A percentile compares a stretch with the other conserved stretches of the same genome.
phyloP scores from a whole-genome alignment of 345 rosid species.

The Geranium brycei region DNA sequence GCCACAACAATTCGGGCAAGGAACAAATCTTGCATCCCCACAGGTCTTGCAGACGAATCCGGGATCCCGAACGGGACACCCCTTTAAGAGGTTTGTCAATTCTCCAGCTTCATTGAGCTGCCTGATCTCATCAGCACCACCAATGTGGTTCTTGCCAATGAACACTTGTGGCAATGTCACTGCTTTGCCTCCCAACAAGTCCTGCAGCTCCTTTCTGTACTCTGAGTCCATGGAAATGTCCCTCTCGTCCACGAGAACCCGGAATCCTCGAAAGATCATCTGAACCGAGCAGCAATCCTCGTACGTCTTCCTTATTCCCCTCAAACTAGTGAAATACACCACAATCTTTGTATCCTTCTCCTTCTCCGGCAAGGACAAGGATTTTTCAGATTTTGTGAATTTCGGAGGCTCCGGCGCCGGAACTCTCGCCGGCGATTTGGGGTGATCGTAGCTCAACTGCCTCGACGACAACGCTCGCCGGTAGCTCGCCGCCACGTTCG shows the following conservation, averaged over 20 bases:
- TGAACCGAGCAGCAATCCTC: conserved; percentile 71
- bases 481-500: conserved; percentile 46
- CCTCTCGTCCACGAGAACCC: conserved; percentile 54
- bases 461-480: conserved; percentile 58
- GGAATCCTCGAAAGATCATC: conserved; percentile 49
- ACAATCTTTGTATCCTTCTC: conserved; percentile 29
- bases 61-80: conserved; percentile 30
- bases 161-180: conserved; percentile 61
- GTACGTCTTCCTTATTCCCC: conserved; percentile 77
- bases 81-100: conserved; percentile 42
- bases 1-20: conserved; percentile 56
- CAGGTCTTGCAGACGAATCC: conserved; percentile 43
- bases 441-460: conserved; percentile 23
- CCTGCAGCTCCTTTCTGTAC: conserved; percentile 54
- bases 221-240: conserved; percentile 80
- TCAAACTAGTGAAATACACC: conserved; percentile 56
- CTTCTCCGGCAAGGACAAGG: conserved; percentile 8
- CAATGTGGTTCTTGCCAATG: conserved; percentile 46
- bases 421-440: conserved; percentile 17
- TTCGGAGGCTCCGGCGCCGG: conserved; percentile 15
- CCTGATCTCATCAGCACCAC: conserved; percentile 70
- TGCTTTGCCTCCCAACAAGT: conserved; percentile 21
- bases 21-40: conserved; percentile 69
- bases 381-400: conserved; percentile 1
- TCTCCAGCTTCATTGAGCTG: conserved; percentile 58